Conservation (phyloP, 768 basidiomycete genomes). For the Filobasidium wieringae region DNA sequence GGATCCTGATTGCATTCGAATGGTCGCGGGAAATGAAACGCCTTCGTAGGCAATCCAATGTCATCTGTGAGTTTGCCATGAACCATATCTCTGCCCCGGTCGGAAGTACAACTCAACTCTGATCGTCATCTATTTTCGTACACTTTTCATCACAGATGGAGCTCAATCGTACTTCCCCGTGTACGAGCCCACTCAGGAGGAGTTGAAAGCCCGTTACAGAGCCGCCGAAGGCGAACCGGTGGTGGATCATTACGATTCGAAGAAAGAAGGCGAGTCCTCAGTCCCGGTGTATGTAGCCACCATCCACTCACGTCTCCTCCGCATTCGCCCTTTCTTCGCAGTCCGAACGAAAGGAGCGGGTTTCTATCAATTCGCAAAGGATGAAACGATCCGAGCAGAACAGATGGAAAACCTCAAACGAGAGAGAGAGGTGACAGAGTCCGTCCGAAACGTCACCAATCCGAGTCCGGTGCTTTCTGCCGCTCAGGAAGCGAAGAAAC, state of each 20-base stretch:
- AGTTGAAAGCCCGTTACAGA: constrained; percentile 40
- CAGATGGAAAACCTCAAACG: constrained; percentile 74
- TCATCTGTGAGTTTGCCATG: constrained; percentile 34
- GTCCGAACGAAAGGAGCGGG: constrained; percentile 80
- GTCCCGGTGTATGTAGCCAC: neutral
- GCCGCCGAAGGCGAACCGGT: constrained; percentile 57
- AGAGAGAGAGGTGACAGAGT: constrained; percentile 55
- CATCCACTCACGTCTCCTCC: neutral
- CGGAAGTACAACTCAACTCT: constrained; percentile 4
- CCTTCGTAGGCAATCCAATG: constrained; percentile 27
- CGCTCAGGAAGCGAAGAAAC: constrained; percentile 24
- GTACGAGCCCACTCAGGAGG: constrained; percentile 70
- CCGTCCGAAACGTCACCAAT: neutral
- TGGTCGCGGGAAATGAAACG: too few relatives aligned
- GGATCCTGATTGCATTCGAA: neutral
- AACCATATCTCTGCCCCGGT: too few relatives aligned
- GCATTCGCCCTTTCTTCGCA: neutral
- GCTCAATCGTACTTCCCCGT: constrained; percentile 72
- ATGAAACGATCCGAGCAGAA: constrained; percentile 61
- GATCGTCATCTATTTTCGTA: neutral
- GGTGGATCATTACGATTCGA: constrained; percentile 76
- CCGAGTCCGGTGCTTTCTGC: constrained; percentile 44
- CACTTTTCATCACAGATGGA: constrained; percentile 45
- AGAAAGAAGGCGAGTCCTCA: constrained; percentile 45
- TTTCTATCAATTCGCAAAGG: constrained; percentile 79